Evolutionary conservation across 768 basidiomycete genomes (phyloP), one percentile per base, ranked within the genome.

Genomic region (Tricholoma bakamatsutake): DNA sequence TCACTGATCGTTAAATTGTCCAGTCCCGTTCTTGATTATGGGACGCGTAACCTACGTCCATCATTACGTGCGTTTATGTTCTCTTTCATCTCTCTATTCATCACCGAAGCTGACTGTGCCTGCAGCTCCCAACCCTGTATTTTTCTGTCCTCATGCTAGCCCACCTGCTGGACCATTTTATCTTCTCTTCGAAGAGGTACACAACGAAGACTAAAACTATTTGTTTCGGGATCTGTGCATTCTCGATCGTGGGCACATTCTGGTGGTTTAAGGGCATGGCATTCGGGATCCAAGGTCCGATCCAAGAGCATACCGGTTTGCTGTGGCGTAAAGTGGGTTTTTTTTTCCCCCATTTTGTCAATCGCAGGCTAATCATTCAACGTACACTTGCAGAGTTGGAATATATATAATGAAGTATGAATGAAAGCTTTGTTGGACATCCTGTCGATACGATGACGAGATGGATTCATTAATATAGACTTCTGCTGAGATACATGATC

Each of bases 1-100:
- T 17, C 6, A 42, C 52, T 52, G n/a, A 47, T 50, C 45, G 30
- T 53, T 30, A 3, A 33, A 45, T 11, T 50, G 18, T 61, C 9
- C 62, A 97, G 95, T 88, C 21, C 96, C 96, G 1, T 99, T 98
- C 85, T 74, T 98, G 61, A 85, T 98, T 74, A 99, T 99, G 97
- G 95, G 92, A 18, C 91, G 94, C 57, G 91, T 94, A 3, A 97
- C 94, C 30, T 98, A 98, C 63, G 74, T 98, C 27, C 96, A 98
- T 70, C 94, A 97, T 76, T 98, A 96, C 67, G 92, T 95, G 62
- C 61, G 90, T 81, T 27, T 30, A 50, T 48, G 47, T 35, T 49
- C 21, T 18, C 61, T 10, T 34, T 55, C 24, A 17, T 48, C 33
- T 37, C n/a, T 46, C 37, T 34, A 40, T 30, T 43, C 13, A 15